A percentile compares a stretch with the other conserved stretches of the same genome.
These are phyloP conservation scores for Juglanconis juglandina DNA, from an alignment of 2,329 filamentous ascomycete species.

Conservation along the genomic window DNA sequence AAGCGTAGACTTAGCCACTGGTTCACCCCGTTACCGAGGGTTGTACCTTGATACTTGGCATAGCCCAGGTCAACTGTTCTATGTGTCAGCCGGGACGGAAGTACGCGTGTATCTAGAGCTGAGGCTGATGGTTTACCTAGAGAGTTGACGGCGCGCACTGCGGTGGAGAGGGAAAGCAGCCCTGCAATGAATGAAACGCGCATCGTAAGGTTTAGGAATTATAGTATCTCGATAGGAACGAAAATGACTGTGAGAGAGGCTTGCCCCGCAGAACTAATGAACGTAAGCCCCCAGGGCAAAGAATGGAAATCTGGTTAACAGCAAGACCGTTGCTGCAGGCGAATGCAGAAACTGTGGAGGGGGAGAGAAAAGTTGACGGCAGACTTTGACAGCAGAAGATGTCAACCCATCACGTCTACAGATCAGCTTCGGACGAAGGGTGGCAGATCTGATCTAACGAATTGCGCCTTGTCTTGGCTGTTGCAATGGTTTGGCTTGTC, in stretches of 20 bases:
- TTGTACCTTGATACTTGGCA: conserved; percentile 8
- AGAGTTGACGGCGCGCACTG: background rate
- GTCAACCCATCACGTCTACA: no score
- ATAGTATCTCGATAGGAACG: background rate
- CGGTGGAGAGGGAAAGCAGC: background rate
- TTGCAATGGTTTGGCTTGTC: no score
- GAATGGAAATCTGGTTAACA: background rate
- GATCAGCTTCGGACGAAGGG: no score
- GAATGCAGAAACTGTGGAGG: no score
- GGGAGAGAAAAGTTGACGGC: no score
- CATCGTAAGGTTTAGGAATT: background rate
- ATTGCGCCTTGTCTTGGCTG: no score
- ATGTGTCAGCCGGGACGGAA: background rate
- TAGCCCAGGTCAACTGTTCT: conserved; percentile 9
- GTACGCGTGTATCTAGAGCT: background rate
- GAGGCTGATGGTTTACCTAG: background rate
- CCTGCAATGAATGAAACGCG: background rate
- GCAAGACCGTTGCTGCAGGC: no score
- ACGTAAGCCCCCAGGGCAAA: background rate
- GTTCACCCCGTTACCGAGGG: conserved; percentile 4
- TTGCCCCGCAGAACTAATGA: background rate
- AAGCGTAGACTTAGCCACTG: conserved; percentile 10
- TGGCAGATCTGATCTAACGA: no score
- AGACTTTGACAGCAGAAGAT: no score
- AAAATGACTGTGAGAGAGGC: background rate